Conservation (phyloP, 1,139 yeast genomes). For the Hemisphaericaspora lyxosophila region DNA sequence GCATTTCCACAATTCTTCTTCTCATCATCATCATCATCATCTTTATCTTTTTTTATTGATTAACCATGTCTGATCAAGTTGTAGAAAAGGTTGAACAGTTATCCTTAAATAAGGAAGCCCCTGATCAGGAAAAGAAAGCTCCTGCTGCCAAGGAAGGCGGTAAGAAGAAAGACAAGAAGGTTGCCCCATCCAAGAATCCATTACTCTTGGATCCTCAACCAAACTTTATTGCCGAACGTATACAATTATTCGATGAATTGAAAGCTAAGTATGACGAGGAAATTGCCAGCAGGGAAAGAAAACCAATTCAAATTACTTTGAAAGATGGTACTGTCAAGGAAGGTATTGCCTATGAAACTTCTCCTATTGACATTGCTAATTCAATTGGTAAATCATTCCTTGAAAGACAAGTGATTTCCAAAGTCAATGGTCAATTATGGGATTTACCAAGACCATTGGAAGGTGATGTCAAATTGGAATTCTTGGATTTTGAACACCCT, state of each 20-base stretch:
- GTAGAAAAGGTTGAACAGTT: conserved; percentile 15
- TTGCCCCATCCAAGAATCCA: conserved; percentile 31
- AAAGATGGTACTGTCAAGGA: conserved; percentile 81
- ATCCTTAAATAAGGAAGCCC: conserved; percentile 1
- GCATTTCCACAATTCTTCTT: too few relatives aligned
- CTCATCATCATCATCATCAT: too few relatives aligned
- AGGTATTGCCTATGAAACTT: conserved; percentile 85
- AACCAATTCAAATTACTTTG: conserved; percentile 72
- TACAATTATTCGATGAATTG: conserved; percentile 74
- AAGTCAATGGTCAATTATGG: conserved; percentile 88
- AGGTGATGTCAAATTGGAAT: conserved; percentile 66
- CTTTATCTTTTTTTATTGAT: too few relatives aligned
- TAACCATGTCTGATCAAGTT: conserved; percentile 11
- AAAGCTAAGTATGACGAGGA: conserved; percentile 76
- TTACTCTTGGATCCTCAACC: conserved; percentile 75
- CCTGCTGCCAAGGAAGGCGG: conserved; percentile 1
- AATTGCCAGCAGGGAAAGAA: conserved; percentile 57
- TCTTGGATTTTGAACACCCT: conserved; percentile 64
- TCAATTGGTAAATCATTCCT: conserved; percentile 77
- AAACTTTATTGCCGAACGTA: conserved; percentile 74
- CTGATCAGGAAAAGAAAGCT: neutral
- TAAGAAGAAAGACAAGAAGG: conserved; percentile 15
- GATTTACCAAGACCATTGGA: conserved; percentile 95
- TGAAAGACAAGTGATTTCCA: conserved; percentile 88
- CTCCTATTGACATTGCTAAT: conserved; percentile 83